Evolutionary conservation across 2,329 filamentous ascomycete genomes (phyloP), one percentile per base, ranked within the genome.

Genomic region (Stemphylium beticola): DNA sequence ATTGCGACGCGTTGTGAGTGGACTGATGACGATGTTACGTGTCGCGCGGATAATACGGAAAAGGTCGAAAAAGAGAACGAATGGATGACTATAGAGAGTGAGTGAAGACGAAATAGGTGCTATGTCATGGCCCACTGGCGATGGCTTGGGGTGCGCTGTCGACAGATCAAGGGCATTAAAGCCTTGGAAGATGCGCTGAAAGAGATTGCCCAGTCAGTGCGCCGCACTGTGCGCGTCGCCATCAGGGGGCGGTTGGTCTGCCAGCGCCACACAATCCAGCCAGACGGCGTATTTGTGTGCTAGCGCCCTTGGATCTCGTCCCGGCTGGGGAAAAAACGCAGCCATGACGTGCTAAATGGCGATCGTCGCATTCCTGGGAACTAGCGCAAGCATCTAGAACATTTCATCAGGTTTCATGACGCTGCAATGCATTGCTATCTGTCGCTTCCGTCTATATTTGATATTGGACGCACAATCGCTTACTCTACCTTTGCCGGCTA

Each of bases 181-280:
- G 50, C 39, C 45, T 45, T 56, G 56, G 41, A 57, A 53, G 42
- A 48, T 56, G 52, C 31, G 47, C 37, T 18, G 36, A 43, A 26
- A 24, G 48, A 53, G 48, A 53, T 54, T 49, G 24, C 41, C 47
- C 31, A 36, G 52, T 47, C 53, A 46, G 51, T 58, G 52, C 42
- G 54, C 58, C 11, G 40, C 40, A 32, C 40, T 42, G 44, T 47
- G 33, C 33, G 33, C 34, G 36, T 48, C 26, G 31, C 31, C n/a
- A 44, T 53, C 57, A 64, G 54, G 42, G 61, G 58, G 59, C 48
- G 42, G 48, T 54, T 40, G 39, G 51, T 42, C 45, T 45, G 32
- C 26, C 31, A 34, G 47, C 52, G 47, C 47, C 52, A 55, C 48
- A 52, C 52, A 53, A 55, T 57, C 49, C 43, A 55, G 37, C 36